These are phyloP conservation scores for Actinomortierella wolfii DNA, from an alignment of 371 early-diverging fungal species.

Conservation along the genomic window DNA sequence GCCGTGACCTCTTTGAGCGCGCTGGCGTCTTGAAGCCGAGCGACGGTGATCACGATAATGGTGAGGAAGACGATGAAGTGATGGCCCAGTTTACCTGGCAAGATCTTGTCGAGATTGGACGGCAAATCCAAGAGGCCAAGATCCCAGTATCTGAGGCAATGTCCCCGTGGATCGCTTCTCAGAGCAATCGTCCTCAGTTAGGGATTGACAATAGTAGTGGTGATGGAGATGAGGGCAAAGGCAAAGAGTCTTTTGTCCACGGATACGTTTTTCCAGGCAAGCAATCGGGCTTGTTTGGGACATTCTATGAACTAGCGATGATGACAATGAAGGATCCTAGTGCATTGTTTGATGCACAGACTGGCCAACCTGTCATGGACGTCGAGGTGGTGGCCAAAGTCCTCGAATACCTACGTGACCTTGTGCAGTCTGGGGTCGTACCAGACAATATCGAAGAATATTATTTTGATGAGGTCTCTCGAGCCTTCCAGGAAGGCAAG, in stretches of 20 bases:
- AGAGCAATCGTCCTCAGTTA: too few relatives aligned
- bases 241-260: constrained; percentile 7
- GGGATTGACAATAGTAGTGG: too few relatives aligned
- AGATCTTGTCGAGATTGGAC: constrained; percentile 15
- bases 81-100: constrained; percentile 13
- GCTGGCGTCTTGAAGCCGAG: not conserved
- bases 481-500: constrained; percentile 20
- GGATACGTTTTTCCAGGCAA: constrained; percentile 42
- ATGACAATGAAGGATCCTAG: constrained; percentile 20
- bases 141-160: not conserved
- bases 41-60: too few relatives aligned
- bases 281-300: constrained; percentile 33
- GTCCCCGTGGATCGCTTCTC: too few relatives aligned
- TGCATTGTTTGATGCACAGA: constrained; percentile 12
- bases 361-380: constrained; percentile 19
- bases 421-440: constrained; percentile 15
- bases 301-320: constrained; percentile 38
- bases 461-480: constrained; percentile 33
- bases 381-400: constrained; percentile 14
- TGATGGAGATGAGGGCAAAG: not conserved
- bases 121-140: constrained; percentile 4
- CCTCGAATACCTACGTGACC: constrained; percentile 13
- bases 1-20: constrained; percentile 16
- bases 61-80: too few relatives aligned
- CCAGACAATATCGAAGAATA: constrained; percentile 20